Evolutionary conservation across 208 protist genomes (phyloP), one percentile per base, ranked within the genome.

Genomic region (Endotrypanum monterogeii): DNA sequence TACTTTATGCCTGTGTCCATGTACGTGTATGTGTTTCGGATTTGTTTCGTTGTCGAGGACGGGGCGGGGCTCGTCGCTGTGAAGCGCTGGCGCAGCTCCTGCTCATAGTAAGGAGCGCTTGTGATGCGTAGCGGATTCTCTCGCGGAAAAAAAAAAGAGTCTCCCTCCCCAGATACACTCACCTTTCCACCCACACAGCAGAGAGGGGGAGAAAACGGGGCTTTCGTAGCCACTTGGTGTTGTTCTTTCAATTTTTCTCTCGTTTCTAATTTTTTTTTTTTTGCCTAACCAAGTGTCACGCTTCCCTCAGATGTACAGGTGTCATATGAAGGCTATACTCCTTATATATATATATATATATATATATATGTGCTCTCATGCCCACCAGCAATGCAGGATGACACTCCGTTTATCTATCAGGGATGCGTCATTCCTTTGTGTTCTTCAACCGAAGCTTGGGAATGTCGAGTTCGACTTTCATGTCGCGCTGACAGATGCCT

Each of bases 221-320:
- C 41, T 9, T 11, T 6, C 18, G 14, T 69, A 2, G 51, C 2
- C 55, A 44, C 35, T 44, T 20, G n/a, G 3, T 46, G 23, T 20
- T 48, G 35, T 58, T 44, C 41, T 54, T 37, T 66, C 52, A 28
- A 74, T 75, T 67, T 71, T n/a, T 67, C 32, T 76, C 8, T 28
- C 23, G 11, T 9, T 48, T 65, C 3, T 20, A 8, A 63, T 37
- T 61, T 44, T 41, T 1, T 46, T 46, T 76, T 46, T 69, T 75
- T 39, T 50, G 32, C 25, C 44, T 23, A 32, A 54, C 11, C 14
- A 23, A 46, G 46, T 46, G 23, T 58, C 37, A 18, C 44, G 51
- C 39, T 54, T 35, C 44, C 25, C 50, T 67, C 20, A 37, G 25
- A 67, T 67, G 62, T 54, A 54, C n/a, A 51, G 44, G 62, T 67